These are phyloP conservation scores for Usnea hakonensis DNA, from an alignment of 495 filamentous ascomycete genomes.

Conservation along the genomic window DNA sequence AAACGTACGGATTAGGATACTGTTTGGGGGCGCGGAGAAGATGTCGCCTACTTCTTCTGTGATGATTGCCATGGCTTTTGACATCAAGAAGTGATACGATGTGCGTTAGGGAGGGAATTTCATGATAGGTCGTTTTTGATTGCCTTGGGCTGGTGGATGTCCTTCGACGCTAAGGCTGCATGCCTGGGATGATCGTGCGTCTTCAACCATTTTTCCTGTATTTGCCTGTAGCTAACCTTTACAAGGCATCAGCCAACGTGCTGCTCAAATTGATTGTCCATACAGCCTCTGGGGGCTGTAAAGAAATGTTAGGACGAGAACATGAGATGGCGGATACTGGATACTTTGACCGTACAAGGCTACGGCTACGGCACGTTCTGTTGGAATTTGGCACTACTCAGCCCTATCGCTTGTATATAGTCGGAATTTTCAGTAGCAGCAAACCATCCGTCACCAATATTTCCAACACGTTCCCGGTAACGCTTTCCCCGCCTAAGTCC, in stretches of 20 bases:
- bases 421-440: no score
- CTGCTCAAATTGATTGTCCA: background rate
- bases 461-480: background rate
- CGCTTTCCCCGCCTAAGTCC: background rate
- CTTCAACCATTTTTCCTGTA: background rate
- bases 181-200: no score
- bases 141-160: no score
- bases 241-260: background rate
- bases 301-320: background rate
- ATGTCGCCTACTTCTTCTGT: conserved; percentile 35
- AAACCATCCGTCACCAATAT: no score
- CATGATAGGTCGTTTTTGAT: no score
- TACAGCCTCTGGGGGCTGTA: background rate
- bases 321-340: no score
- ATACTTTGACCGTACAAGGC: background rate
- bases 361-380: background rate
- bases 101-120: no score
- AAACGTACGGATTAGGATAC: conserved; percentile 39
- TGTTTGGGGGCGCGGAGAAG: conserved; percentile 37
- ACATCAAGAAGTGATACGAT: background rate
- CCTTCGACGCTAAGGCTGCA: no score
- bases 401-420: no score
- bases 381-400: no score
- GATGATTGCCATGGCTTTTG: conserved; percentile 9
- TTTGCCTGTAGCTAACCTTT: background rate